Conservation (phyloP, 345 rosid species). For the Pugionium dolabratum region DNA sequence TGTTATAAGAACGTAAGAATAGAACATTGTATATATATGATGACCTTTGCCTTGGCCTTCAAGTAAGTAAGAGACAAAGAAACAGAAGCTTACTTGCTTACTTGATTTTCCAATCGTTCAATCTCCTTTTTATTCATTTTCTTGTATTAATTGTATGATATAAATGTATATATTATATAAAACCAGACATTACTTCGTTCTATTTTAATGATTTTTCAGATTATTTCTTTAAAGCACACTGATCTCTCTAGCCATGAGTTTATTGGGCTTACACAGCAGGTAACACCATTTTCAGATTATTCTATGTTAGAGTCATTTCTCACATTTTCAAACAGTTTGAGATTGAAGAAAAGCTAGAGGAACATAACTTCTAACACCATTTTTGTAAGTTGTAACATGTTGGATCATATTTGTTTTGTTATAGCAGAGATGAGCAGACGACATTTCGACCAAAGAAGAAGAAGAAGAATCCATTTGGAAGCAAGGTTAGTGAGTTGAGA, state of each 20-base stretch:
- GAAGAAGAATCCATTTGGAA: constrained; percentile 55
- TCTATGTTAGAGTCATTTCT: too few relatives aligned
- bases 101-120: too few relatives aligned
- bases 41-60: too few relatives aligned
- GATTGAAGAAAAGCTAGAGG: background rate
- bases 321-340: background rate
- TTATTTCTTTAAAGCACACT: background rate
- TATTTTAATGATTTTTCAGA: background rate
- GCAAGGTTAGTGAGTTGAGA: constrained; percentile 54
- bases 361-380: background rate
- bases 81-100: too few relatives aligned
- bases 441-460: constrained; percentile 69
- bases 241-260: constrained; percentile 13
- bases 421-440: constrained; percentile 61
- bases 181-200: too few relatives aligned
- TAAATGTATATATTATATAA: too few relatives aligned
- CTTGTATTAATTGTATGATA: too few relatives aligned
- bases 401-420: constrained; percentile 21
- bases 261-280: constrained; percentile 17
- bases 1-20: background rate
- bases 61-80: too few relatives aligned
- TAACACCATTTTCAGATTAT: too few relatives aligned
- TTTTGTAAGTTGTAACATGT: constrained; percentile 9
- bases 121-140: too few relatives aligned
- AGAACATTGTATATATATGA: too few relatives aligned